Conservation (phyloP, 2,329 filamentous ascomycete genomes). For the Chaetomium strumarium region DNA sequence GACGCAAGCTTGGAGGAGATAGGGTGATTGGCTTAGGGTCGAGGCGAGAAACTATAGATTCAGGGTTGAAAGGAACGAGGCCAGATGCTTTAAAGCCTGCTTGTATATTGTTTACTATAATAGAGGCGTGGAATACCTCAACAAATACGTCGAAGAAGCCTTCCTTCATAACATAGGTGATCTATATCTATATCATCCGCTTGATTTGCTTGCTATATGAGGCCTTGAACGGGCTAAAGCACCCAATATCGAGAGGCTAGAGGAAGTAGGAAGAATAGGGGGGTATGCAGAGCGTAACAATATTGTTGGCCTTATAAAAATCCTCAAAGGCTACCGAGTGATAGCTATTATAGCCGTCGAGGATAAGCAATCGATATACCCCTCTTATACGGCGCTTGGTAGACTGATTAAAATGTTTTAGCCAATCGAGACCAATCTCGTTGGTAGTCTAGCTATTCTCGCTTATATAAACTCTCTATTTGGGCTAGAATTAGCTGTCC, state of each 20-base stretch:
- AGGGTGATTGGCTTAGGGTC: background rate
- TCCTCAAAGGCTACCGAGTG: slow-evolving; percentile 5
- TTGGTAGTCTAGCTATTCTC: slow-evolving; percentile 6
- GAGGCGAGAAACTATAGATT: slow-evolving; percentile 6
- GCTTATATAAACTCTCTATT: slow-evolving; percentile 3
- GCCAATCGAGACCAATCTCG: background rate
- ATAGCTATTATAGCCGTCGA: slow-evolving; percentile 7
- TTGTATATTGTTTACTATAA: slow-evolving; percentile 3
- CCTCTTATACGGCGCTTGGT: background rate
- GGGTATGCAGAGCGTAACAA: no score
- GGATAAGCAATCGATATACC: slow-evolving; percentile 5
- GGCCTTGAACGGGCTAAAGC: no score
- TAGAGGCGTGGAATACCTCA: background rate
- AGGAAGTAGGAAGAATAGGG: no score
- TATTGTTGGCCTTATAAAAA: background rate
- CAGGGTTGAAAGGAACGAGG: slow-evolving; percentile 5
- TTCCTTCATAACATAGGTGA: background rate
- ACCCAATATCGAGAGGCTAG: no score
- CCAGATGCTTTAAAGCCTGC: background rate
- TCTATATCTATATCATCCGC: background rate
- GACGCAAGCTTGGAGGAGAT: background rate
- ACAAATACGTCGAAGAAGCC: slow-evolving; percentile 6
- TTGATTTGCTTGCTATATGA: no score
- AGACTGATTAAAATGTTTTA: slow-evolving; percentile 4
- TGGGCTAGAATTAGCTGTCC: slow-evolving; percentile 1